Evolutionary conservation across 2,329 filamentous ascomycete genomes (phyloP).

Genomic region (Neurospora crassa): DNA sequence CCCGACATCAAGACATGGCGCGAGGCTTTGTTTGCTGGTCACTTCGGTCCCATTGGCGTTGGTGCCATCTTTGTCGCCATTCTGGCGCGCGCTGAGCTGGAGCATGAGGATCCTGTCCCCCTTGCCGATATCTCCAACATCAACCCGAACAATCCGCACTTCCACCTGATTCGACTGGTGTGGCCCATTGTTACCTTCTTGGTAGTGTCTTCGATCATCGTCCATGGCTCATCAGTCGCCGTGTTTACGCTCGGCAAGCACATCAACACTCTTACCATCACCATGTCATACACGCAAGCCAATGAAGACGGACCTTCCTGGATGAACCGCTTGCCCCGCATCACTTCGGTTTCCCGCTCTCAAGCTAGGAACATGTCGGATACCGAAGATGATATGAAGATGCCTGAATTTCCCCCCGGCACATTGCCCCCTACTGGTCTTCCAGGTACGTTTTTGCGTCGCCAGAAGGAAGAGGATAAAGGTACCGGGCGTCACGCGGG

Average conservation of each 20-base stretch:
- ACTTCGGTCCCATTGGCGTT: slow-evolving; percentile 96
- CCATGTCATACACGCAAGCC: slow-evolving; percentile 89
- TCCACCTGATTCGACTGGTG: slow-evolving; percentile 70
- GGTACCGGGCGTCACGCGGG: slow-evolving; percentile 32
- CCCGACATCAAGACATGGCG: slow-evolving; percentile 98
- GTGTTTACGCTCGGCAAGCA: slow-evolving; percentile 96
- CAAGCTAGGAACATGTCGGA: slow-evolving; percentile 80
- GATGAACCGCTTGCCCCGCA: slow-evolving; percentile 84
- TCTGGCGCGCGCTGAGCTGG: slow-evolving; percentile 82
- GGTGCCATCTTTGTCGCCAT: slow-evolving; percentile 95
- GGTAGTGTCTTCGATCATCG: slow-evolving; percentile 86
- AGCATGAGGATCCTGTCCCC: slow-evolving; percentile 67
- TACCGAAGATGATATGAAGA: slow-evolving; percentile 58
- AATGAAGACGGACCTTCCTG: slow-evolving; percentile 83
- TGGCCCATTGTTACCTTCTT: slow-evolving; percentile 95
- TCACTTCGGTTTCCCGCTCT: slow-evolving; percentile 61
- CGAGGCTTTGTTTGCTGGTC: slow-evolving; percentile 90
- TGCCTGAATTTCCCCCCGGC: slow-evolving; percentile 54
- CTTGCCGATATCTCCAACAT: slow-evolving; percentile 39
- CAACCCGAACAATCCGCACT: slow-evolving; percentile 37
- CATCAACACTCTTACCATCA: slow-evolving; percentile 92
- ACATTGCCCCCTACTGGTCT: slow-evolving; percentile 62
- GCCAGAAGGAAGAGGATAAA: slow-evolving; percentile 68
- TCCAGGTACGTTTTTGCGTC: slow-evolving; percentile 68
- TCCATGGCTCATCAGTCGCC: slow-evolving; percentile 95